Evolutionary conservation across 75 land plant species (phyloP).

Genomic region (Azolla pinnata): DNA sequence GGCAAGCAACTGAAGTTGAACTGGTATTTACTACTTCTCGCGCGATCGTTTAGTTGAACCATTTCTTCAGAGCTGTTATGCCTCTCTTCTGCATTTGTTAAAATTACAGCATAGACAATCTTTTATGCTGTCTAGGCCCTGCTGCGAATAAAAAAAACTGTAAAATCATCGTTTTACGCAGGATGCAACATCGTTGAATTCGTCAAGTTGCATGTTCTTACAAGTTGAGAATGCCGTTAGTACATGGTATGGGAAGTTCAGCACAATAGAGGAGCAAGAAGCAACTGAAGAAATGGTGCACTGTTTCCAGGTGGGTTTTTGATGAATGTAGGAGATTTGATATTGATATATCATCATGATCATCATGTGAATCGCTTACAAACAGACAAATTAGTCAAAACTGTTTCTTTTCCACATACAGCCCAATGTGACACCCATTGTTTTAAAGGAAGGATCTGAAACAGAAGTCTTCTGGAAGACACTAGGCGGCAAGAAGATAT

Average conservation of each 20-base stretch:
- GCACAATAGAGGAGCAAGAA: conserved; percentile 43
- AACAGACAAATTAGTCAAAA: conserved; percentile 2
- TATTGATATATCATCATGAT: too few species aligned
- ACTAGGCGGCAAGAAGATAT: conserved; percentile 77
- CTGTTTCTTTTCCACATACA: conserved; percentile 18
- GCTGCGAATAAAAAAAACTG: background rate
- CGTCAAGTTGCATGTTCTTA: conserved; percentile 62
- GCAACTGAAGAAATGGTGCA: conserved; percentile 13
- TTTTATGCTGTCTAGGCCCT: background rate
- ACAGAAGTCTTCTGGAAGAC: conserved; percentile 74
- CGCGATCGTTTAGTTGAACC: too few species aligned
- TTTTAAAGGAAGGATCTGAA: conserved; percentile 88
- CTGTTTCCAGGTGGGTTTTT: conserved; percentile 18
- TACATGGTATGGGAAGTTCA: conserved; percentile 62
- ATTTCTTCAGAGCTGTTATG: too few species aligned
- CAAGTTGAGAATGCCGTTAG: conserved; percentile 28
- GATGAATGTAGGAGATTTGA: too few species aligned
- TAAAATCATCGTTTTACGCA: conserved; percentile 14
- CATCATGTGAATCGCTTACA: too few species aligned
- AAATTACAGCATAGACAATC: background rate
- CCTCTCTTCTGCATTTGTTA: too few species aligned
- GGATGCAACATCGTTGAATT: conserved; percentile 56
- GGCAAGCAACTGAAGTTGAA: conserved; percentile 94
- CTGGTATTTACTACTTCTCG: too few species aligned
- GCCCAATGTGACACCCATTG: conserved; percentile 59